Conservation (phyloP, 768 basidiomycete species). For the Tylopilus felleus region DNA sequence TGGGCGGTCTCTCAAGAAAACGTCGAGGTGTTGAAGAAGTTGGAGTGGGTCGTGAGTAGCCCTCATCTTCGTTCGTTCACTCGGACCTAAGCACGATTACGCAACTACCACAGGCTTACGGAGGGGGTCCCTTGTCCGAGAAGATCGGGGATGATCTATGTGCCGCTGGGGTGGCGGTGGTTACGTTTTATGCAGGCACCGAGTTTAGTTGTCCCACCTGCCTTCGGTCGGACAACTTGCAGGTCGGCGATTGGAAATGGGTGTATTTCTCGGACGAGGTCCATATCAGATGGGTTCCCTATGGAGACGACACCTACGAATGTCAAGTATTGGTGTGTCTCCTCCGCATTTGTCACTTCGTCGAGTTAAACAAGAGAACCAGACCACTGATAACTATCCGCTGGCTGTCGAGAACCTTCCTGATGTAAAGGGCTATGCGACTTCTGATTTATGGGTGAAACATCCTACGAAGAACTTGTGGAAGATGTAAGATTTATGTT, state of each 20-base stretch:
- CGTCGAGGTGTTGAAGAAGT: neutral
- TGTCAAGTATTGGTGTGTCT: neutral
- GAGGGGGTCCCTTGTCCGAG: neutral
- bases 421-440: neutral
- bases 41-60: neutral
- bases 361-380: neutral
- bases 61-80: too few species aligned
- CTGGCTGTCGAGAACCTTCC: neutral
- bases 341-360: neutral
- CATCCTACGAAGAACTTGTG: neutral
- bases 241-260: neutral
- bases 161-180: neutral
- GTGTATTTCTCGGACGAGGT: neutral
- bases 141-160: neutral
- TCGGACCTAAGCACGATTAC: neutral
- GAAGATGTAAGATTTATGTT: neutral
- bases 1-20: neutral
- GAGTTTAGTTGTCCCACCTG: neutral
- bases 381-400: neutral
- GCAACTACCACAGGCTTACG: neutral
- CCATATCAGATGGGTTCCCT: neutral
- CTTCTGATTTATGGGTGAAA: neutral
- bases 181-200: neutral
- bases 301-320: neutral
- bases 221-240: neutral